phyloP scores from a whole-genome alignment of 116 monocot genomes.

The Iris pallida region DNA sequence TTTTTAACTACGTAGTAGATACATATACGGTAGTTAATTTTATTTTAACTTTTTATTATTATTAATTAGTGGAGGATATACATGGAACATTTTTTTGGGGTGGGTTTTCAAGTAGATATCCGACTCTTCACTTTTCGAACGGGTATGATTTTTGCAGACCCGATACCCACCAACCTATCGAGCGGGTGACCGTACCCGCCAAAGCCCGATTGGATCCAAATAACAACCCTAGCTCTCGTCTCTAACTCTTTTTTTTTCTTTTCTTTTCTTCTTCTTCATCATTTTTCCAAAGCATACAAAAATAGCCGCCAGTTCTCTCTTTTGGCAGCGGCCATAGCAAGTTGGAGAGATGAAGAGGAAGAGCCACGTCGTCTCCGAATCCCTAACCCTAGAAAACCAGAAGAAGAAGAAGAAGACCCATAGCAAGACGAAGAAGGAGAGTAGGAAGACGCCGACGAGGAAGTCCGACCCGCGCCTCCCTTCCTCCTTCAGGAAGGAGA shows the following conservation, averaged over 20 bases:
- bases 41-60: no score
- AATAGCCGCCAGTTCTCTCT: no score
- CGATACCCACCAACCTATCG: background rate
- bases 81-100: no score
- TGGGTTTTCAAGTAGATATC: no score
- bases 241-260: background rate
- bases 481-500: slow-evolving; percentile 42
- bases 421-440: slow-evolving; percentile 21
- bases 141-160: no score
- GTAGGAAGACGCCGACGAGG: background rate
- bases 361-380: background rate
- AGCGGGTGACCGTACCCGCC: no score
- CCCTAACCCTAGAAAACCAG: slow-evolving; percentile 10
- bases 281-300: background rate
- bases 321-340: no score
- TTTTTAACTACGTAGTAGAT: no score
- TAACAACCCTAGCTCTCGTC: background rate
- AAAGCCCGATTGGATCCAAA: no score
- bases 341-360: slow-evolving; percentile 1
- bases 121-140: no score
- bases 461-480: slow-evolving; percentile 62
- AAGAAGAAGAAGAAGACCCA: slow-evolving; percentile 2
- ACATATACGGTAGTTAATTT: no score
- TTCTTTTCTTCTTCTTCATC: background rate
- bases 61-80: no score